These are phyloP conservation scores for Coemansia sp. DNA, from an alignment of 371 early-diverging fungal genomes.

Conservation along the genomic window DNA sequence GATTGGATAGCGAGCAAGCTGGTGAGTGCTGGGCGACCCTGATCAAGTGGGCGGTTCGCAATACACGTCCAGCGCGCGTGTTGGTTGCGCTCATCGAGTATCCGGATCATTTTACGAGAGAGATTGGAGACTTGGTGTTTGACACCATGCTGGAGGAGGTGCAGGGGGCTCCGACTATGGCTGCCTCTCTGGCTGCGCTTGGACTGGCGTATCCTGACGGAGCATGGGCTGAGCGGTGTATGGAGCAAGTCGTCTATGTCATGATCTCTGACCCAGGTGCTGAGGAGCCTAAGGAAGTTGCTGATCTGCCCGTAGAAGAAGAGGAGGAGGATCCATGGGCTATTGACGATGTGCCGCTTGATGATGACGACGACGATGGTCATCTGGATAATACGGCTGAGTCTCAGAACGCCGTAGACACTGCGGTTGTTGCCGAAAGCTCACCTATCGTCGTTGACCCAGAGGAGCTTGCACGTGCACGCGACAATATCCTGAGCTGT, in stretches of 20 bases:
- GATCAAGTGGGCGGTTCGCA: constrained; percentile 19
- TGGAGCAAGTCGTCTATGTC: constrained; percentile 21
- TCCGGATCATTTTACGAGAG: background rate
- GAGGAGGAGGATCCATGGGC: constrained; percentile 31
- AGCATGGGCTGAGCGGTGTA: constrained; percentile 32
- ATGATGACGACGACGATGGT: constrained; percentile 4
- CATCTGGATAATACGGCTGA: too few relatives aligned
- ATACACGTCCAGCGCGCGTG: background rate
- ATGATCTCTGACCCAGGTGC: too few relatives aligned
- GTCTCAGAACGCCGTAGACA: too few relatives aligned
- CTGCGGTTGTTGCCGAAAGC: too few relatives aligned
- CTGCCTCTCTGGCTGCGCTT: constrained; percentile 28
- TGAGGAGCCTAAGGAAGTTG: background rate
- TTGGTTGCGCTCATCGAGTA: constrained; percentile 1
- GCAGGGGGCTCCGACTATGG: background rate
- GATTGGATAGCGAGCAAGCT: too few relatives aligned
- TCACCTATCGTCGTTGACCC: too few relatives aligned
- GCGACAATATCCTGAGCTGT: constrained; percentile 9
- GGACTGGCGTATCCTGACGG: constrained; percentile 26
- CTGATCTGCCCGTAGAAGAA: background rate
- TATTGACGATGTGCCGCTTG: constrained; percentile 26
- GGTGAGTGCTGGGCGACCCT: constrained; percentile 12
- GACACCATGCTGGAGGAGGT: constrained; percentile 9
- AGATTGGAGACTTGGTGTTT: constrained; percentile 19
- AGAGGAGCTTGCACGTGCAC: constrained; percentile 2